Conservation (phyloP, 768 basidiomycete species). For the Boletus eberwhitei region DNA sequence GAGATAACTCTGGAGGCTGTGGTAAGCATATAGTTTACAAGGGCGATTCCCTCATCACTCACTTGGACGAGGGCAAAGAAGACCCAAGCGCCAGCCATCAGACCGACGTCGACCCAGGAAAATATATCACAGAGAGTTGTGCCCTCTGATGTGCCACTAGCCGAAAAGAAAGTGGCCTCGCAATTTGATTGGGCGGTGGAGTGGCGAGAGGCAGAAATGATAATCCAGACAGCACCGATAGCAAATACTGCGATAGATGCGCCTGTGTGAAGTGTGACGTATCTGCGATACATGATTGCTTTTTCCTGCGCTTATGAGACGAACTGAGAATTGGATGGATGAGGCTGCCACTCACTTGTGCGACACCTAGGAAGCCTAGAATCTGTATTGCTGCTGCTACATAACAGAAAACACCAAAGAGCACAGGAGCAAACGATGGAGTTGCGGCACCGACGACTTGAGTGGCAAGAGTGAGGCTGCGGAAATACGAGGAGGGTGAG, state of each 20-base stretch:
- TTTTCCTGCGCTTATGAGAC: conserved; percentile 53
- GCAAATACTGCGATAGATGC: conserved; percentile 61
- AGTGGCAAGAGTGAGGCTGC: conserved; percentile 10
- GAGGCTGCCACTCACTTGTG: conserved; percentile 44
- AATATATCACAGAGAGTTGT: conserved; percentile 83
- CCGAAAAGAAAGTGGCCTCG: conserved; percentile 51
- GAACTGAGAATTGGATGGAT: not conserved
- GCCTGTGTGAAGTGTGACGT: conserved; percentile 62
- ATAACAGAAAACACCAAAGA: conserved; percentile 54
- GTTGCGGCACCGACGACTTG: conserved; percentile 85
- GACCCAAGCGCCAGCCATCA: conserved; percentile 89
- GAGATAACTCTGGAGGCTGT: conserved; percentile 44
- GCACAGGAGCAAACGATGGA: conserved; percentile 67
- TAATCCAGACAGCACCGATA: conserved; percentile 76
- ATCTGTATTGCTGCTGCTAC: conserved; percentile 73
- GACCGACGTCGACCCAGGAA: conserved; percentile 86
- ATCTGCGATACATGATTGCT: conserved; percentile 60
- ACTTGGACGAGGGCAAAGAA: conserved; percentile 77
- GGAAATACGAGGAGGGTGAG: not conserved
- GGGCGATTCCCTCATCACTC: conserved; percentile 22
- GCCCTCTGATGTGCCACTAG: conserved; percentile 45
- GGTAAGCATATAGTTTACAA: conserved; percentile 1
- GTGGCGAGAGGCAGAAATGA: conserved; percentile 77
- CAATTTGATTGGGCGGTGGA: conserved; percentile 67
- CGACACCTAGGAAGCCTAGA: conserved; percentile 83